Evolutionary conservation across 176 grass and related monocot genomes (phyloP).

Genomic region (Calamus simplicifolius): DNA sequence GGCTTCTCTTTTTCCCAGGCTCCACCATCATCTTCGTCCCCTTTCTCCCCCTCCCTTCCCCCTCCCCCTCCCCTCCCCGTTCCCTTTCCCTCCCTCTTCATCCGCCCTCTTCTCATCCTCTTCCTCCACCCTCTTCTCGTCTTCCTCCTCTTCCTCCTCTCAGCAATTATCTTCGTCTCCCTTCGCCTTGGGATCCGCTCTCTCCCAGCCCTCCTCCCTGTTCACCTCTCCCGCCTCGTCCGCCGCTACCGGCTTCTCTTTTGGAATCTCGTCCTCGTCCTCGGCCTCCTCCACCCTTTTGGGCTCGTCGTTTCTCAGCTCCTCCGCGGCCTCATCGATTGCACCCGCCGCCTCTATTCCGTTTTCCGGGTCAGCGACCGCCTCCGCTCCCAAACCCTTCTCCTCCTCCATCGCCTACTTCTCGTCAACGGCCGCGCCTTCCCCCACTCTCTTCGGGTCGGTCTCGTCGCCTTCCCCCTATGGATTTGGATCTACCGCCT

Average conservation of each 20-base stretch:
- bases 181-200: background rate
- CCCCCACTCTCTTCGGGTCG: slow-evolving; percentile 25
- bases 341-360: background rate
- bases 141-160: slow-evolving; percentile 27
- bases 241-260: slow-evolving; percentile 21
- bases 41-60: background rate
- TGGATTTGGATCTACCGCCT: slow-evolving; percentile 14
- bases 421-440: slow-evolving; percentile 26
- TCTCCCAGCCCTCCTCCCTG: slow-evolving; percentile 19
- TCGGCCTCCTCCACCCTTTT: background rate
- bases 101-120: slow-evolving; percentile 31
- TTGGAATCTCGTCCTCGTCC: slow-evolving; percentile 17
- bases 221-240: slow-evolving; percentile 16
- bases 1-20: too few relatives aligned
- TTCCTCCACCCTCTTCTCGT: slow-evolving; percentile 29
- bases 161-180: slow-evolving; percentile 25
- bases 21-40: background rate
- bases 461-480: slow-evolving; percentile 1
- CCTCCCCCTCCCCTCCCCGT: background rate
- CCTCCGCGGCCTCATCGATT: background rate
- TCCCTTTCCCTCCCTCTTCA: slow-evolving; percentile 7
- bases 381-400: slow-evolving; percentile 11
- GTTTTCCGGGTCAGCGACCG: background rate
- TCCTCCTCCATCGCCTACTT: slow-evolving; percentile 23
- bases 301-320: background rate